Evolutionary conservation across 2,329 filamentous ascomycete genomes (phyloP).

Genomic region (Botrytis squamosa): DNA sequence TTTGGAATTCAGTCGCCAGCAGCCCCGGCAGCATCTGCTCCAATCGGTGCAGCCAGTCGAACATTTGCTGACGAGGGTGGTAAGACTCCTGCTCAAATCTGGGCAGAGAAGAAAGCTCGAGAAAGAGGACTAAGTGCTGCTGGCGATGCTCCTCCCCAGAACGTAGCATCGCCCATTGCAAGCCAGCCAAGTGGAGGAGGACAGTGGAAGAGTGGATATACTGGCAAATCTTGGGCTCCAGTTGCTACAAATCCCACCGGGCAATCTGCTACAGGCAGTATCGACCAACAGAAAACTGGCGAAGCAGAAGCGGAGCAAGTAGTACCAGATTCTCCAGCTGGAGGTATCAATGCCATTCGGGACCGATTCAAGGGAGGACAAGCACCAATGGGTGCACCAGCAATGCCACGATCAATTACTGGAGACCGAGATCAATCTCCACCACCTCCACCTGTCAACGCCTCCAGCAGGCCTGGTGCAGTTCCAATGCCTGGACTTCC

Average conservation of each 20-base stretch:
- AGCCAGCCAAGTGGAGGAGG: slow-evolving; percentile 69
- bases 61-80: slow-evolving; percentile 94
- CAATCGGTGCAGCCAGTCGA: slow-evolving; percentile 78
- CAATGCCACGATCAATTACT: slow-evolving; percentile 33
- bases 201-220: slow-evolving; percentile 90
- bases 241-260: slow-evolving; percentile 74
- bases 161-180: slow-evolving; percentile 53
- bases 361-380: slow-evolving; percentile 77
- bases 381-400: slow-evolving; percentile 62
- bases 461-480: slow-evolving; percentile 61
- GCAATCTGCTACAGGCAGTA: slow-evolving; percentile 53
- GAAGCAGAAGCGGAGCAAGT: slow-evolving; percentile 48
- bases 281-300: slow-evolving; percentile 63
- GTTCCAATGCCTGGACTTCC: slow-evolving; percentile 78
- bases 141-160: slow-evolving; percentile 46
- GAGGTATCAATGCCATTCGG: slow-evolving; percentile 70
- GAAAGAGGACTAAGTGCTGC: slow-evolving; percentile 60
- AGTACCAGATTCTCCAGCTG: slow-evolving; percentile 54
- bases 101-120: slow-evolving; percentile 95
- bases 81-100: slow-evolving; percentile 94
- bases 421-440: slow-evolving; percentile 39
- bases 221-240: slow-evolving; percentile 84
- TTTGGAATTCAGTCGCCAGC: slow-evolving; percentile 63
- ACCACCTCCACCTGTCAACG: slow-evolving; percentile 41
- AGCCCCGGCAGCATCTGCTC: slow-evolving; percentile 52